A percentile compares a stretch with the other conserved stretches of the same genome.
These are phyloP conservation scores for Nakazawaea peltata DNA, from an alignment of 805 yeast species.

Conservation along the genomic window DNA sequence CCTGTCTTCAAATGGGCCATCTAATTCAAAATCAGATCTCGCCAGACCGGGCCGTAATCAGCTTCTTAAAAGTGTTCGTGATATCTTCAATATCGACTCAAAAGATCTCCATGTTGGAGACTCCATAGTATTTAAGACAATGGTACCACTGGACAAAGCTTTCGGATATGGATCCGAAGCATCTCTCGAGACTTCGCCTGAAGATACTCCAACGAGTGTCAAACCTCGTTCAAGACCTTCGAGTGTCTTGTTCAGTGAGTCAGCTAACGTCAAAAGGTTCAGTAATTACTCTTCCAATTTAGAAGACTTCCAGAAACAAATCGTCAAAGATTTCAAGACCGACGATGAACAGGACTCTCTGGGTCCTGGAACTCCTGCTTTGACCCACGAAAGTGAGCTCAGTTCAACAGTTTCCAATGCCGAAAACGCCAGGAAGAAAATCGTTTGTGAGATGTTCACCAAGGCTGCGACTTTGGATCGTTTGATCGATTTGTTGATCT, in stretches of 20 bases:
- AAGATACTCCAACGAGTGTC: not conserved
- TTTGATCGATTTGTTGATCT: conserved; percentile 71
- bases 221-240: conserved; percentile 21
- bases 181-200: not conserved
- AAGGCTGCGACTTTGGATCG: conserved; percentile 70
- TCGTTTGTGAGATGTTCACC: conserved; percentile 20
- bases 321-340: too few species aligned
- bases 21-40: not conserved
- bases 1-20: conserved; percentile 11
- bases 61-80: conserved; percentile 49
- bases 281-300: conserved; percentile 26
- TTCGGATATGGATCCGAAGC: conserved; percentile 16
- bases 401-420: too few species aligned
- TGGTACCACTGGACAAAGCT: conserved; percentile 24
- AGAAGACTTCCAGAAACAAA: conserved; percentile 16
- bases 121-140: conserved; percentile 53
- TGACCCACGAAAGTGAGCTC: too few species aligned
- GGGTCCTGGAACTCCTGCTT: too few species aligned
- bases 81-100: conserved; percentile 54
- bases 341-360: not conserved
- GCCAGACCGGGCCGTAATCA: conserved; percentile 29
- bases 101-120: conserved; percentile 47
- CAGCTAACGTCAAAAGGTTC: conserved; percentile 21
- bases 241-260: conserved; percentile 24
- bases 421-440: too few species aligned